These are phyloP conservation scores for Fusarium decemcellulare DNA, from an alignment of 2,329 filamentous ascomycete species.

Conservation along the genomic window DNA sequence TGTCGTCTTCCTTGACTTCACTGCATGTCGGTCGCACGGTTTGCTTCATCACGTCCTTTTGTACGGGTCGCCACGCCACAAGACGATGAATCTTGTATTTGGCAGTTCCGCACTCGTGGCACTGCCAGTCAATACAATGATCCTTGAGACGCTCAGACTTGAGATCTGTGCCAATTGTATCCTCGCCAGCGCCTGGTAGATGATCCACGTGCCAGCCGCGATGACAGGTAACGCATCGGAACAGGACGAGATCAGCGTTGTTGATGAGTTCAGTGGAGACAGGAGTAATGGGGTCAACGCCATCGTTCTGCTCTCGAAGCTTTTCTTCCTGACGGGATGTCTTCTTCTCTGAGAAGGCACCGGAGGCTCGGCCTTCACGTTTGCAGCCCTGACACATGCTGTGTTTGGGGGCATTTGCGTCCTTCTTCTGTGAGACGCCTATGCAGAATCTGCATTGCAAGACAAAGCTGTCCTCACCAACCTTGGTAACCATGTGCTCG, in stretches of 20 bases:
- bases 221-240: conserved; percentile 84
- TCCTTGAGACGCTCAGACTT: conserved; percentile 73
- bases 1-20: conserved; percentile 74
- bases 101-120: conserved; percentile 79
- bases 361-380: conserved; percentile 76
- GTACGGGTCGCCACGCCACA: conserved; percentile 86
- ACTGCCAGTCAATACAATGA: conserved; percentile 83
- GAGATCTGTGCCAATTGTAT: conserved; percentile 51
- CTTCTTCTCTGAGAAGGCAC: conserved; percentile 79
- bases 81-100: conserved; percentile 80
- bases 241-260: conserved; percentile 82
- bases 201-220: conserved; percentile 89
- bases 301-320: conserved; percentile 82
- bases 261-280: conserved; percentile 78
- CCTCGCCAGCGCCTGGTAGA: conserved; percentile 67
- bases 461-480: conserved; percentile 82
- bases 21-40: conserved; percentile 42
- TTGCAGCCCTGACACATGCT: conserved; percentile 81
- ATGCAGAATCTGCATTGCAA: conserved; percentile 93
- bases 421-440: conserved; percentile 76
- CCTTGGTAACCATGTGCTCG: conserved; percentile 92
- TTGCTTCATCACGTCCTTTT: conserved; percentile 39
- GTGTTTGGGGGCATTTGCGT: conserved; percentile 77
- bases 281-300: conserved; percentile 80
- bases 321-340: conserved; percentile 87